Percentiles rank a stretch among this genome's conserved stretches.
These are phyloP conservation scores for Ascochyta clinopodiicola DNA, from an alignment of 2,329 filamentous ascomycete species.

Conservation along the genomic window DNA sequence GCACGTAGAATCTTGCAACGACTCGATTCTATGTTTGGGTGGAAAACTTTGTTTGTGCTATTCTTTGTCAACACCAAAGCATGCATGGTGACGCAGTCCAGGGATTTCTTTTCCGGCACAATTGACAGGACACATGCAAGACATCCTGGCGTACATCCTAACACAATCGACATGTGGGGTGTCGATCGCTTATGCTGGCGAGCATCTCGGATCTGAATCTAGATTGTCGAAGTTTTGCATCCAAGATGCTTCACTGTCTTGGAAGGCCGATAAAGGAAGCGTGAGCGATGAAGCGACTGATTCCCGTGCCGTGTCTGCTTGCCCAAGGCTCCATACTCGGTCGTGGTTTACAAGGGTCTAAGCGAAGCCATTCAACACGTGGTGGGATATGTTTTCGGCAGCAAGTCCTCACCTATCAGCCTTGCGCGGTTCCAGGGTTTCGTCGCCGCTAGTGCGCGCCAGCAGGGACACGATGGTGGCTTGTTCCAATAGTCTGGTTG, in stretches of 20 bases:
- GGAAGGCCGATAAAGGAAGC: background rate
- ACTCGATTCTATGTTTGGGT: constrained; percentile 4
- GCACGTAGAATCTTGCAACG: background rate
- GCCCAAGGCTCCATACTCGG: background rate
- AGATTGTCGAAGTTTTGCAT: background rate
- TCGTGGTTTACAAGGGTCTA: background rate
- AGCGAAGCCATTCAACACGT: constrained; percentile 3
- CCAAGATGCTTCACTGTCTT: background rate
- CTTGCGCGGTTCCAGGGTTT: constrained; percentile 6
- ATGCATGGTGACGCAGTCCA: background rate
- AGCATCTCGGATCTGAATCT: background rate
- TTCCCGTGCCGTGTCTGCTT: background rate
- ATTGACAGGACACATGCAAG: background rate
- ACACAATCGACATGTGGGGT: background rate
- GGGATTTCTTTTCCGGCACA: background rate
- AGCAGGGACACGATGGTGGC: constrained; percentile 1
- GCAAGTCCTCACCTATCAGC: constrained; percentile 5
- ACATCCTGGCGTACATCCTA: background rate
- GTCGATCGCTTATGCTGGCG: background rate
- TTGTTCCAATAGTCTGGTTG: constrained; percentile 15
- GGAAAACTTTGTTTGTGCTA: constrained; percentile 5
- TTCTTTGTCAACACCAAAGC: background rate
- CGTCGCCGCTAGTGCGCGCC: constrained; percentile 2
- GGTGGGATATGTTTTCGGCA: background rate
- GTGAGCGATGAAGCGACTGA: background rate